Evolutionary conservation across 352 stramenopile genomes (phyloP), one percentile per base, ranked within the genome.

Genomic region (Pythium pyrilobum): DNA sequence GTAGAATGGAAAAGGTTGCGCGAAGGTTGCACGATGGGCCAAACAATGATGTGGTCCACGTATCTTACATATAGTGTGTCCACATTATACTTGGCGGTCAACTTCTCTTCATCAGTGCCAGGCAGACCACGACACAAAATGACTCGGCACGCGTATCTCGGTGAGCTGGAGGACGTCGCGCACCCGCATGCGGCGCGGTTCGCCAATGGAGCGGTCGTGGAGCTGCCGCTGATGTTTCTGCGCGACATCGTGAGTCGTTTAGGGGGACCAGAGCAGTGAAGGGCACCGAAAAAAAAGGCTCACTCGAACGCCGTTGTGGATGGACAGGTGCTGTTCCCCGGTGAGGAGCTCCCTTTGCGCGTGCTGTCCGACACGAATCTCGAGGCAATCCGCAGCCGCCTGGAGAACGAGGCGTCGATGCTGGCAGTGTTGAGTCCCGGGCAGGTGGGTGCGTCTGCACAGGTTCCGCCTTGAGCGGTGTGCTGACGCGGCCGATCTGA

Each of bases 301-400:
- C n/a, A n/a, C n/a, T n/a, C n/a, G n/a, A n/a, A 13, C 20, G 9
- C 9, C 41, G 23, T 41, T 12, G 37, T n/a, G 15, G 37, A 20
- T 2, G 16, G 18, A 33, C 47, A 94, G 81, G 77, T 94, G 49
- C 69, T 94, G 18, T 94, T 94, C 56, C 84, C 84, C 16, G 81
- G 83, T 12, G 81, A 92, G 32, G 75, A 86, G 50, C 54, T 94
- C 3, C 81, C 84, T 20, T 54, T 94, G 59, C 72, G 84, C 6
- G 69, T 92, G 72, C 69, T 94, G 2, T 85, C 81, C 1, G 69
- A 81, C 27, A 74, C 66, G 15, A 77, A 58, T 29, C 41, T 90
- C 9, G 66, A 70, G 4, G 52, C 67, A 2, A 75, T 92, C 11
- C 69, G 67, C 40, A 53, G 69, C 15, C 56, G 84, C 11, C 52